phyloP scores from a whole-genome alignment of 2,329 filamentous ascomycete genomes.

The Thelonectria blattea region DNA sequence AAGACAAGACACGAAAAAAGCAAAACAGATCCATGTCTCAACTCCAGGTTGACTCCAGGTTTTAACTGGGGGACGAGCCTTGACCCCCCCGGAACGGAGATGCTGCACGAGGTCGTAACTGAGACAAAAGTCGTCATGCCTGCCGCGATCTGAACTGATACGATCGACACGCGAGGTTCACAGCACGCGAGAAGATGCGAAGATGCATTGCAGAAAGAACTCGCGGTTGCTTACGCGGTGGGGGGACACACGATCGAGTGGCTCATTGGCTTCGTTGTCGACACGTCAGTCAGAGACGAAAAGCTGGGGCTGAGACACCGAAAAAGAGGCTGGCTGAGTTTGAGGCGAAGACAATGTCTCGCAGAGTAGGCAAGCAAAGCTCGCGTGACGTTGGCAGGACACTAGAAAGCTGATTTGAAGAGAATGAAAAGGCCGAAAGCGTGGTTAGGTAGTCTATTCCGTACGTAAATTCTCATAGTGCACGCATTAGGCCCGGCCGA shows the following conservation, averaged over 20 bases:
- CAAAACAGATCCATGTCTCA: not conserved
- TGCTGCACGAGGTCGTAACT: not conserved
- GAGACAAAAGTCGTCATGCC: constrained; percentile 4
- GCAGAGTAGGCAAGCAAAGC: not conserved
- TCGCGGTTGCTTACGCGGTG: constrained; percentile 4
- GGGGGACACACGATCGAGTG: not conserved
- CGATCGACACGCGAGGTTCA: constrained; percentile 25
- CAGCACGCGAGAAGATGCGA: not conserved
- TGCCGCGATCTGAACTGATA: constrained; percentile 15
- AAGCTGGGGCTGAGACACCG: not conserved
- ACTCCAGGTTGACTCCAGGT: not conserved
- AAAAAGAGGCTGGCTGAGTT: not conserved
- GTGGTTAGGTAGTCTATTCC: not conserved
- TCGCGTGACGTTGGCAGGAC: not conserved
- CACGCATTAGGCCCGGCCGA: not conserved
- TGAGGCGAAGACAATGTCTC: not conserved
- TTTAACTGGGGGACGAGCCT: not conserved
- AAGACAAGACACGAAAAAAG: too few relatives aligned
- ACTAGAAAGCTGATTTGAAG: too few relatives aligned
- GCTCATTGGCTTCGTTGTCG: too few relatives aligned
- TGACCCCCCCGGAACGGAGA: not conserved
- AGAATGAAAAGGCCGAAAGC: not conserved
- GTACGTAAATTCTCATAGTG: not conserved
- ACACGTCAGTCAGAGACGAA: not conserved
- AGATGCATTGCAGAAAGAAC: not conserved